These are phyloP conservation scores for Pyrenochaeta sp. DNA, from an alignment of 2,329 filamentous ascomycete genomes.

Conservation along the genomic window DNA sequence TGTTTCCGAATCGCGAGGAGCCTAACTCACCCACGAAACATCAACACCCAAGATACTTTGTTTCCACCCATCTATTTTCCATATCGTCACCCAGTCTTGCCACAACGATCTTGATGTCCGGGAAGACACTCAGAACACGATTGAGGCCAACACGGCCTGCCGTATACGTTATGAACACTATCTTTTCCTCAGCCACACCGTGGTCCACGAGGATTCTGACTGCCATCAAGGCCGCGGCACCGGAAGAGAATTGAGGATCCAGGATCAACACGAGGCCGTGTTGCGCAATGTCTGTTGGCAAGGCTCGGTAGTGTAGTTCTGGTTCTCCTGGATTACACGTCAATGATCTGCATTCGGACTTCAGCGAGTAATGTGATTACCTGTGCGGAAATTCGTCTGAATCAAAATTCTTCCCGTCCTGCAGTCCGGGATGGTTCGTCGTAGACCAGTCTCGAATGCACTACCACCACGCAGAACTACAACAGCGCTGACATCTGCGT, in stretches of 20 bases:
- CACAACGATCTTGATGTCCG: slow-evolving; percentile 84
- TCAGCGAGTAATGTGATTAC: too few species aligned
- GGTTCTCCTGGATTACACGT: too few species aligned
- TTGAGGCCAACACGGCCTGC: slow-evolving; percentile 86
- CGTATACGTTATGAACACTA: slow-evolving; percentile 92
- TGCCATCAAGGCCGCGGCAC: slow-evolving; percentile 87
- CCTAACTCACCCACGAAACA: background rate
- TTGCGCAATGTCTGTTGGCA: slow-evolving; percentile 72
- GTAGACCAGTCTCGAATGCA: slow-evolving; percentile 85
- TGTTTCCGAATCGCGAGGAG: too few species aligned
- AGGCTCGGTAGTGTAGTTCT: slow-evolving; percentile 86
- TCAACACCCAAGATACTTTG: slow-evolving; percentile 86
- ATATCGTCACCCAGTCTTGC: slow-evolving; percentile 81
- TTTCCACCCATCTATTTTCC: slow-evolving; percentile 89
- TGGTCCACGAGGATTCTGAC: slow-evolving; percentile 96
- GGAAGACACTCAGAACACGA: slow-evolving; percentile 86
- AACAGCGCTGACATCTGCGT: slow-evolving; percentile 74
- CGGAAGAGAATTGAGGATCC: slow-evolving; percentile 93
- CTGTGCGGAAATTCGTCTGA: slow-evolving; percentile 72
- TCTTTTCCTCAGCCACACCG: slow-evolving; percentile 81
- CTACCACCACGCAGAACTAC: slow-evolving; percentile 88
- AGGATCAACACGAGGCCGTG: slow-evolving; percentile 86
- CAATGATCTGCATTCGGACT: too few species aligned
- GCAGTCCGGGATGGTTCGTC: slow-evolving; percentile 91
- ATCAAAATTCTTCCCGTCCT: slow-evolving; percentile 88